Base-by-base conservation (phyloP, 352 stramenopile species). In the Globisporangium sylvaticum region DNA sequence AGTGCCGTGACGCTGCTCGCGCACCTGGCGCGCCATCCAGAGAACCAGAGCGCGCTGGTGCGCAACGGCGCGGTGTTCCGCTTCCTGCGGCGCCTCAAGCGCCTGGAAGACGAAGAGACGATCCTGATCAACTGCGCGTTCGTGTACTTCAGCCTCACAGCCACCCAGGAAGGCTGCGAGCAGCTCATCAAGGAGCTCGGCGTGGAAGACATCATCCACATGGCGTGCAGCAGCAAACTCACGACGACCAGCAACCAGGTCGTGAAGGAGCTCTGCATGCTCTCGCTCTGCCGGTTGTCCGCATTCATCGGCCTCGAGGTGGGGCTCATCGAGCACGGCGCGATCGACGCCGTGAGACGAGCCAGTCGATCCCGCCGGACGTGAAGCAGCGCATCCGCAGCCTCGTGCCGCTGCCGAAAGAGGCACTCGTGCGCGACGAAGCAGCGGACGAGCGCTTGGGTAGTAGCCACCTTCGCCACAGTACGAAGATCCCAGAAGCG, bases 261-360 rank as follows among this genome's bases (percentile, higher is more conserved):
- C 12, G 78, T 94, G 50, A 90, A 90, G 56, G 80, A 94, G 64
- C 68, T 90, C 20, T 88, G 84, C 54, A 89, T 89, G 61, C 72
- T 90, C 54, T 73, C 82, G 29, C 77, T 94, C 46, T 92, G 83
- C 27, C 80, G 86, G 1, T 61, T 94, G 9, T 92, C 83, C 24
- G 80, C 86, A 7, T 91, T 89, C 57, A 53, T 79, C 0, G 83
- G 84, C 0, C 71, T 91, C 1, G 83, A 92, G 18, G 75, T 77
- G 7, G 72, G 76, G 20, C 63, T 94, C 6, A 89, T 94, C 55
- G 86, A 94, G 31, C 79, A 91, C 62, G 86, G 86, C 1, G 82
- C 82, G 12, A 82, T 94, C 64, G 77, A 90, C 53, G 79, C 82
- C 2, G 71, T 89, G 37, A 91, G 56, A 78, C 80, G 39, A 84